phyloP scores from a whole-genome alignment of 2,329 filamentous ascomycete species.

The Triangularia verruculosa region DNA sequence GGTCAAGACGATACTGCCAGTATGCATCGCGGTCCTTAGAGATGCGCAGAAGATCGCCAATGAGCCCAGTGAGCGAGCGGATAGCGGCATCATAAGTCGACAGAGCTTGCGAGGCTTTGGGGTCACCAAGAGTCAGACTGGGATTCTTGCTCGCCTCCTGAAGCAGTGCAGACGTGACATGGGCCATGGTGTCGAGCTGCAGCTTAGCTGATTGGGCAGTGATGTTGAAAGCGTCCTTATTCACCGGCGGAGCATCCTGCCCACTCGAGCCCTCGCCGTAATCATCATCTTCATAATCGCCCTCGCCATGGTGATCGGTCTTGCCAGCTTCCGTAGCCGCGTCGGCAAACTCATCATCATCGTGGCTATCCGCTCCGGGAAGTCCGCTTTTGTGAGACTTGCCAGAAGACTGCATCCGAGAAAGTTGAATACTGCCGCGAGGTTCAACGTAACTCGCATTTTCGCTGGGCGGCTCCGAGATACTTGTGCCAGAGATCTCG shows the following conservation, averaged over 20 bases:
- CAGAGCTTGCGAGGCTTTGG: slow-evolving; percentile 72
- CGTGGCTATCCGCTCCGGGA: slow-evolving; percentile 52
- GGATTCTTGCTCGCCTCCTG: slow-evolving; percentile 69
- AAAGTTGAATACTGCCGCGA: slow-evolving; percentile 44
- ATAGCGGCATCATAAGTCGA: slow-evolving; percentile 87
- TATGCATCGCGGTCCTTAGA: slow-evolving; percentile 91
- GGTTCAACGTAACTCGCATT: slow-evolving; percentile 50
- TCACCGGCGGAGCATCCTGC: slow-evolving; percentile 68
- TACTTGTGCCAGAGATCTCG: slow-evolving; percentile 54
- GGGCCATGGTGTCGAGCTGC: slow-evolving; percentile 84
- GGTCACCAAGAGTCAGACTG: slow-evolving; percentile 68
- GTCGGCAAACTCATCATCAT: slow-evolving; percentile 46
- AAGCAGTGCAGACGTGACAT: slow-evolving; percentile 79
- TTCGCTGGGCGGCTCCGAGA: slow-evolving; percentile 49
- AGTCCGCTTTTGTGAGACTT: slow-evolving; percentile 37
- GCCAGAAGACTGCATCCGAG: slow-evolving; percentile 39
- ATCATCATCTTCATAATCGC: slow-evolving; percentile 66
- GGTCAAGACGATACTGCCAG: slow-evolving; percentile 92
- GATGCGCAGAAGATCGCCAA: slow-evolving; percentile 86
- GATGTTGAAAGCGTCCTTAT: slow-evolving; percentile 93
- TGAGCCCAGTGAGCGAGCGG: slow-evolving; percentile 76
- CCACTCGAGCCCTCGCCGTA: slow-evolving; percentile 78
- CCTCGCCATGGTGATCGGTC: slow-evolving; percentile 37
- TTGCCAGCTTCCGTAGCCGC: slow-evolving; percentile 37
- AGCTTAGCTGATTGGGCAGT: slow-evolving; percentile 92